These are phyloP conservation scores for Leptographium lundbergii DNA, from an alignment of 2,329 filamentous ascomycete genomes.

Conservation along the genomic window DNA sequence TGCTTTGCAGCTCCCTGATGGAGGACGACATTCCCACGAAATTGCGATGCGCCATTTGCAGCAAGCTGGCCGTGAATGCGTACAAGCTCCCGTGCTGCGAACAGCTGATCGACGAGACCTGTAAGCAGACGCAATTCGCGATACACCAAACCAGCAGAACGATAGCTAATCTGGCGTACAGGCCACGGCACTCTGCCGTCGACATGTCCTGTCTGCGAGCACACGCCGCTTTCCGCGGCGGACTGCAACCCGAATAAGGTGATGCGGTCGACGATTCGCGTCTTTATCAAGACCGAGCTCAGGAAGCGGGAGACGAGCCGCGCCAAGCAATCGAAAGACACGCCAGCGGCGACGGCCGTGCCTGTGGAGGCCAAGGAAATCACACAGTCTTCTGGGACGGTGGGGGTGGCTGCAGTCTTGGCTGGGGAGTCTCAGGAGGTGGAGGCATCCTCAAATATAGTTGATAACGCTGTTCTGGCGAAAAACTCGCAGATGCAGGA, in stretches of 20 bases:
- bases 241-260: constrained; percentile 84
- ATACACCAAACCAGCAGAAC: neutral
- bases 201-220: constrained; percentile 85
- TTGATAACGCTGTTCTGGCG: constrained; percentile 6
- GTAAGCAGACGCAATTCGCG: constrained; percentile 36
- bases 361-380: constrained; percentile 24
- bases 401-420: constrained; percentile 3
- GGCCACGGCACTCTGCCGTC: constrained; percentile 58
- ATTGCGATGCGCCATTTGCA: constrained; percentile 87
- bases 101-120: constrained; percentile 82
- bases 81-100: constrained; percentile 91
- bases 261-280: constrained; percentile 81
- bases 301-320: constrained; percentile 68
- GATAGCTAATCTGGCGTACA: neutral
- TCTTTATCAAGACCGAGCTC: constrained; percentile 81
- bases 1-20: constrained; percentile 49
- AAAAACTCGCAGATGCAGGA: constrained; percentile 7
- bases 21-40: constrained; percentile 90
- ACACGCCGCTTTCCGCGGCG: constrained; percentile 73
- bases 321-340: constrained; percentile 33
- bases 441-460: constrained; percentile 3
- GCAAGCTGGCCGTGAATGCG: constrained; percentile 78
- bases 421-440: constrained; percentile 6
- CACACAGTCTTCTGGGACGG: constrained; percentile 3
- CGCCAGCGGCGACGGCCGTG: constrained; percentile 22